These are phyloP conservation scores for Rauvolfia tetraphylla DNA, from an alignment of 257 asterid species.

Conservation along the genomic window DNA sequence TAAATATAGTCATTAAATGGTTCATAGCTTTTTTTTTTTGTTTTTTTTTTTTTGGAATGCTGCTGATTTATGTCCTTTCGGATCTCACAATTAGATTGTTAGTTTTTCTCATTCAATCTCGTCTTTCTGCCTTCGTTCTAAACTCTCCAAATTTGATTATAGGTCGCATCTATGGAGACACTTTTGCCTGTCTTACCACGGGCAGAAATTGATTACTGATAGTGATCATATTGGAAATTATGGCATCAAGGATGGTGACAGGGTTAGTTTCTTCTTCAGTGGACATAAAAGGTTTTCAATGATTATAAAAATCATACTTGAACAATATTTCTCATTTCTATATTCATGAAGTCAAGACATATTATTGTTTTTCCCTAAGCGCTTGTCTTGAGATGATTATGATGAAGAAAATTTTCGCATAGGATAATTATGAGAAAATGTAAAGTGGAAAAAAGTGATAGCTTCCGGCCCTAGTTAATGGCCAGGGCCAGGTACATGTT, in stretches of 20 bases:
- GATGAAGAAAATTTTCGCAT: neutral
- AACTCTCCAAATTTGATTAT: slow-evolving; percentile 14
- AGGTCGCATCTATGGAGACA: slow-evolving; percentile 86
- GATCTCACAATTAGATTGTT: neutral
- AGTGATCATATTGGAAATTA: slow-evolving; percentile 39
- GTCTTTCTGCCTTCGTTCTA: slow-evolving; percentile 15
- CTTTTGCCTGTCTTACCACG: slow-evolving; percentile 59
- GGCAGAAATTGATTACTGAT: slow-evolving; percentile 49
- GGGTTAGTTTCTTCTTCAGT: slow-evolving; percentile 40
- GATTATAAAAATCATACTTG: neutral
- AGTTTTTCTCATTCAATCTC: neutral
- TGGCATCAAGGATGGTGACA: slow-evolving; percentile 63
- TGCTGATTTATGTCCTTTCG: neutral
- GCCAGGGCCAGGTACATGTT: neutral
- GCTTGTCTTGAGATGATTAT: neutral
- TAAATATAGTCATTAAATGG: neutral
- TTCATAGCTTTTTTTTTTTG: neutral
- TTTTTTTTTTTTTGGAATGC: neutral
- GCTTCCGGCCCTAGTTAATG: neutral
- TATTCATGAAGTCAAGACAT: neutral
- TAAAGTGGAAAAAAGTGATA: neutral
- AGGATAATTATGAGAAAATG: neutral
- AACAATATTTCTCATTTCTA: neutral
- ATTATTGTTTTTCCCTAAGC: neutral
- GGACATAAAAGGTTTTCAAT: neutral